Evolutionary conservation across 1,139 yeast species (phyloP), one percentile per base, ranked within the genome.

Genomic region (Geotrichum bryndzae): DNA sequence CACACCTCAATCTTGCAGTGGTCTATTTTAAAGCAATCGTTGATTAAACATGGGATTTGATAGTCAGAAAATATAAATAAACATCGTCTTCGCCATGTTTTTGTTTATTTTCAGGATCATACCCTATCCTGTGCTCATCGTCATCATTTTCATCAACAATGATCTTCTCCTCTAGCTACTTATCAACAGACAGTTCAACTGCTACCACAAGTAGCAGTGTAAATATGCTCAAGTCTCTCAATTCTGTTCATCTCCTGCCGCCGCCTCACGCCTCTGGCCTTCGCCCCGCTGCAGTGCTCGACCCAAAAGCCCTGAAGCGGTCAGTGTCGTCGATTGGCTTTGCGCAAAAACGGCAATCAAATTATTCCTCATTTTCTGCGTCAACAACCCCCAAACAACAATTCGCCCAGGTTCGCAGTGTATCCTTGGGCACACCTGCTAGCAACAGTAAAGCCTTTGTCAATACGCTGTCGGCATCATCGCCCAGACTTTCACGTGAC

Each of bases 181-280:
- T 23, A 41, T 3, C 48, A n/a, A 41, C 18, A 8, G 48, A 41
- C 18, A 41, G 22, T 4, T 18, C 7, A n/a, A 41, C 18, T n/a
- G 22, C 48, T 41, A n/a, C 6, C 5, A 41, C 23, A 1, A 41
- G 2, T 7, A n/a, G 22, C 8, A 18, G 8, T 15, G 7, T 7
- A 10, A 53, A 25, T 3, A 31, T 53, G 27, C 31, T 38, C 13
- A 53, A 53, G 25, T 53, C 56, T 18, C 56, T 53, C 2, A 31
- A 33, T n/a, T 53, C 56, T 22, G 31, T 53, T 2, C 56, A 53
- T 11, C 56, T 53, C 15, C 56, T 50, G 15, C 56, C 56, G 22
- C 56, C 56, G 15, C 56, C 56, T 5, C 31, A 22, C 18, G 15
- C 54, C 5, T 29, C 54, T 13, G 11, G 18, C 41, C 2, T 41